Evolutionary conservation across 441 rosid species (phyloP).

Genomic region (Gossypium laxum): DNA sequence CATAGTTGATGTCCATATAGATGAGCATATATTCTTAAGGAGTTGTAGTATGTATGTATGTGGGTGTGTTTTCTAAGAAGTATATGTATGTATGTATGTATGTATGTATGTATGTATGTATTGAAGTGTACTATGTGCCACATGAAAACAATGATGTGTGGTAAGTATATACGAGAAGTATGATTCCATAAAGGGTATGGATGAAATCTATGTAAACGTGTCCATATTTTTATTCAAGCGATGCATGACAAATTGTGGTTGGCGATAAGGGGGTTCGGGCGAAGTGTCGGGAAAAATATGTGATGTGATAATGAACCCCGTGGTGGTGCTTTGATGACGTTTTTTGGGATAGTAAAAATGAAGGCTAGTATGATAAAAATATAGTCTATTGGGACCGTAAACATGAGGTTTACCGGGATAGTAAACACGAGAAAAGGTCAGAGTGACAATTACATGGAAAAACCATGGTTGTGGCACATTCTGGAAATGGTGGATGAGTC

Average conservation of each 20-base stretch:
- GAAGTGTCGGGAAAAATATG: background rate
- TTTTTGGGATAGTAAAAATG: background rate
- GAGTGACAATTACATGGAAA: background rate
- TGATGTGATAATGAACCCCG: background rate
- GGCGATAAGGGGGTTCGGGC: background rate
- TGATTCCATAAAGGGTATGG: background rate
- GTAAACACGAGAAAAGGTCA: too few relatives aligned
- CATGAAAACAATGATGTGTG: background rate
- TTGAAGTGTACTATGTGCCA: background rate
- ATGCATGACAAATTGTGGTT: background rate
- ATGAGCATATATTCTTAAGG: too few relatives aligned
- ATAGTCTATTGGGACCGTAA: background rate
- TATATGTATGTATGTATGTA: too few relatives aligned
- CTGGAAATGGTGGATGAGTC: background rate
- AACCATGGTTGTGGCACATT: background rate
- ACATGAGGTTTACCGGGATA: too few relatives aligned
- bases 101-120: too few relatives aligned
- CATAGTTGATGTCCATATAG: too few relatives aligned
- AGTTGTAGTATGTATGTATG: too few relatives aligned
- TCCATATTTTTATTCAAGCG: background rate
- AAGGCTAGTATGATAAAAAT: background rate
- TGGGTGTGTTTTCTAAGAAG: too few relatives aligned
- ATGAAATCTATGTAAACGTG: background rate
- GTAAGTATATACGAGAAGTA: too few relatives aligned
- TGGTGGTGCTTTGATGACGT: background rate